These are phyloP conservation scores for Myrica gale DNA, from an alignment of 306 rosid species.

Conservation along the genomic window DNA sequence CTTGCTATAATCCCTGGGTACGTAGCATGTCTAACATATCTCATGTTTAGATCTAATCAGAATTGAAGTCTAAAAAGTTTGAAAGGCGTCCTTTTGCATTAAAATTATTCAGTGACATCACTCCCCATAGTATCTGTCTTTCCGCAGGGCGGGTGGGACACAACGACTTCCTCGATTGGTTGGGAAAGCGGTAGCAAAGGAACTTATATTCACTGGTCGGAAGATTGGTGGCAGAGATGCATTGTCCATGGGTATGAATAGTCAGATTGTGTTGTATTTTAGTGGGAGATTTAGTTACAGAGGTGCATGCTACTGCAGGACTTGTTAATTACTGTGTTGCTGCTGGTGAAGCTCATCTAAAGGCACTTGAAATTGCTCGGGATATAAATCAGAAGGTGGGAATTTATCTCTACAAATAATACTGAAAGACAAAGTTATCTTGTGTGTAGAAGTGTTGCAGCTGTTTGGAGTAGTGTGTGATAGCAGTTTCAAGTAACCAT, in stretches of 20 bases:
- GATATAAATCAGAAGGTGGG: slow-evolving; percentile 75
- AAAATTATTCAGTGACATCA: background rate
- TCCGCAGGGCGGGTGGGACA: slow-evolving; percentile 92
- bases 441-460: background rate
- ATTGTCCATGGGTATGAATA: slow-evolving; percentile 61
- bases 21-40: slow-evolving; percentile 28
- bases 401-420: slow-evolving; percentile 4
- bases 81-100: slow-evolving; percentile 4
- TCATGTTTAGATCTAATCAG: background rate
- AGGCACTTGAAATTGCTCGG: slow-evolving; percentile 78
- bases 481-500: background rate
- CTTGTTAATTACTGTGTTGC: slow-evolving; percentile 83
- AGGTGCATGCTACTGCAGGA: slow-evolving; percentile 45
- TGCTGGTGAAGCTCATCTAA: slow-evolving; percentile 68
- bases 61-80: background rate
- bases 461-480: background rate
- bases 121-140: slow-evolving; percentile 21
- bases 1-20: slow-evolving; percentile 98
- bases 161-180: slow-evolving; percentile 85
- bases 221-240: slow-evolving; percentile 71
- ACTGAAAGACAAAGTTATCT: slow-evolving; percentile 5
- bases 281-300: slow-evolving; percentile 16
- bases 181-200: slow-evolving; percentile 80
- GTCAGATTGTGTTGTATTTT: slow-evolving; percentile 1
- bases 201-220: slow-evolving; percentile 78